phyloP scores from a whole-genome alignment of 2,329 filamentous ascomycete genomes.

The Fusarium dimerum region DNA sequence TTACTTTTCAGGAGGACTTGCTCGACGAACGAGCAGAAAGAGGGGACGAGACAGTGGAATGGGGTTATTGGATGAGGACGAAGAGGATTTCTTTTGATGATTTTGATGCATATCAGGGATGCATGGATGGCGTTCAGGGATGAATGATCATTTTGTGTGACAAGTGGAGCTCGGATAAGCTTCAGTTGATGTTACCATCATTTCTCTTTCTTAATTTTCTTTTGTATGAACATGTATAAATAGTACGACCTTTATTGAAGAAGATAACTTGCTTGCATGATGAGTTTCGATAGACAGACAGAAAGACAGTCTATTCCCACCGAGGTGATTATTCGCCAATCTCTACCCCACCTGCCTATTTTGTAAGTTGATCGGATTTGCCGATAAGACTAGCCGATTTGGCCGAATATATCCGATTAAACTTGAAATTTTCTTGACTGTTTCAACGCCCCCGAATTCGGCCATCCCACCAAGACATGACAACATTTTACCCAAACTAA shows the following conservation, averaged over 20 bases:
- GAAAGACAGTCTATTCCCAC: too few species aligned
- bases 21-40: slow-evolving; percentile 32
- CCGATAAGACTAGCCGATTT: not conserved
- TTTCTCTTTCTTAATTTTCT: not conserved
- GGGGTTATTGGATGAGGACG: slow-evolving; percentile 57
- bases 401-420: not conserved
- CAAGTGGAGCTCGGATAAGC: not conserved
- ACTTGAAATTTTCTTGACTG: not conserved
- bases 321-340: too few species aligned
- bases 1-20: slow-evolving; percentile 31
- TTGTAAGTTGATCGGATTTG: not conserved
- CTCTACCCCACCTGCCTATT: not conserved
- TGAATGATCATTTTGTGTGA: slow-evolving; percentile 10
- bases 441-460: not conserved
- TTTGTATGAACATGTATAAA: slow-evolving; percentile 23
- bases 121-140: slow-evolving; percentile 12
- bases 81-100: slow-evolving; percentile 35
- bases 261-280: too few species aligned
- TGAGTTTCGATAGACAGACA: too few species aligned
- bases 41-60: slow-evolving; percentile 57
- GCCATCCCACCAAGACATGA: not conserved
- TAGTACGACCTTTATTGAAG: too few species aligned
- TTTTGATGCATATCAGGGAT: not conserved
- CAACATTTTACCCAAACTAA: not conserved
- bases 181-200: too few species aligned